A percentile compares a stretch with the other conserved stretches of the same genome.
Evolutionary conservation across 2,329 filamentous ascomycete genomes (phyloP).

Genomic region (Bipolaris victoriae): DNA sequence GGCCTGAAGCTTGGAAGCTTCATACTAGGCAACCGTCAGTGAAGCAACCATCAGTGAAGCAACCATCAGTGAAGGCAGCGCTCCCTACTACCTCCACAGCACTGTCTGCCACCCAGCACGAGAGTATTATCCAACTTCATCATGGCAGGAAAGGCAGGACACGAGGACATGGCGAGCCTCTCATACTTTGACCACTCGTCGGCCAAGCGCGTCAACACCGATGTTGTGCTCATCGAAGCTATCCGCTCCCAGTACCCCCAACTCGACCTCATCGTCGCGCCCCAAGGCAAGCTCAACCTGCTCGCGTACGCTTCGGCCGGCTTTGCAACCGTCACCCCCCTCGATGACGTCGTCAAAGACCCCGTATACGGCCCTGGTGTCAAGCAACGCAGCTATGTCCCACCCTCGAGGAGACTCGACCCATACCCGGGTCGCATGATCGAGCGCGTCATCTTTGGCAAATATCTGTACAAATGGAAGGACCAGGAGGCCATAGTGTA

Average conservation of each 20-base stretch:
- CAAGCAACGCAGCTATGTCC: constrained; percentile 48
- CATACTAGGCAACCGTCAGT: constrained; percentile 5
- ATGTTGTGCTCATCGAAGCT: constrained; percentile 53
- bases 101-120: constrained; percentile 3
- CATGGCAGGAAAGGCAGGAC: constrained; percentile 15
- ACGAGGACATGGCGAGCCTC: constrained; percentile 47
- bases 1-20: constrained; percentile 6
- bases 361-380: constrained; percentile 42
- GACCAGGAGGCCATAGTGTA: constrained; percentile 53
- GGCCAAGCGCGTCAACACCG: constrained; percentile 52
- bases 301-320: constrained; percentile 53
- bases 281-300: constrained; percentile 45
- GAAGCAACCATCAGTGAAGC: neutral
- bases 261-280: constrained; percentile 52
- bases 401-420: constrained; percentile 49
- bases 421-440: constrained; percentile 45
- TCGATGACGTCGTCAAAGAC: constrained; percentile 51
- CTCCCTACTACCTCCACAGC: constrained; percentile 13
- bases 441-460: constrained; percentile 52
- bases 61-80: neutral
- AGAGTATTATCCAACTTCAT: neutral
- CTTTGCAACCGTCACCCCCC: constrained; percentile 49
- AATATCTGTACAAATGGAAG: constrained; percentile 55
- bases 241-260: constrained; percentile 54
- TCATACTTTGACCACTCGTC: constrained; percentile 55